Percentiles rank a stretch among this genome's conserved stretches.
These are phyloP conservation scores for Torrubiella hemipterigena DNA, from an alignment of 2,329 filamentous ascomycete genomes.

Conservation along the genomic window DNA sequence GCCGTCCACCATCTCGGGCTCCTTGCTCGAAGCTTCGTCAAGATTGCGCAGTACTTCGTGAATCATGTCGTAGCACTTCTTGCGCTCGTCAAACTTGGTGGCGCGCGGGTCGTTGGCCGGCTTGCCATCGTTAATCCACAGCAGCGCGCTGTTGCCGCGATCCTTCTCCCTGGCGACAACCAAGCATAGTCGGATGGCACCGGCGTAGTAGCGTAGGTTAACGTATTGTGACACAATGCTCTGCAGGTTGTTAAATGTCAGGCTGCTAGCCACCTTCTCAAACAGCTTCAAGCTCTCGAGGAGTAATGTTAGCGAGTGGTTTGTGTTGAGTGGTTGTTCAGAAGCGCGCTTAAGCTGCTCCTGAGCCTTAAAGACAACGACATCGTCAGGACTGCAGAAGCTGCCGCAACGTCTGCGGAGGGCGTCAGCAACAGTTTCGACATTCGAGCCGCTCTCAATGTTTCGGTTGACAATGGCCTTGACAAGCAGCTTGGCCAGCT, in stretches of 20 bases:
- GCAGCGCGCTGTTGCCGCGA: slow-evolving; percentile 71
- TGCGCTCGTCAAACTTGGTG: slow-evolving; percentile 56
- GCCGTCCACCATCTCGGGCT: slow-evolving; percentile 68
- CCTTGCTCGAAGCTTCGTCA: slow-evolving; percentile 55
- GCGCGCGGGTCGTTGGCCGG: slow-evolving; percentile 59
- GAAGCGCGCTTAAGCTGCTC: slow-evolving; percentile 84
- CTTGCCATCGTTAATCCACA: slow-evolving; percentile 78
- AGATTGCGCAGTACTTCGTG: slow-evolving; percentile 70
- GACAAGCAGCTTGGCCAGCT: slow-evolving; percentile 85
- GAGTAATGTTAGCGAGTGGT: slow-evolving; percentile 64
- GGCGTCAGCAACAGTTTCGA: slow-evolving; percentile 95
- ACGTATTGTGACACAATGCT: slow-evolving; percentile 71
- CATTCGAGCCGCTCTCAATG: slow-evolving; percentile 91
- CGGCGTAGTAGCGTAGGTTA: slow-evolving; percentile 77
- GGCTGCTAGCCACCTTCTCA: slow-evolving; percentile 71
- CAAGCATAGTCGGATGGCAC: slow-evolving; percentile 79
- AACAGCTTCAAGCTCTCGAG: slow-evolving; percentile 86
- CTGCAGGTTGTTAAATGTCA: slow-evolving; percentile 71
- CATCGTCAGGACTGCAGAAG: slow-evolving; percentile 95
- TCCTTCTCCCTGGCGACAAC: slow-evolving; percentile 76
- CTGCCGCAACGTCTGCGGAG: slow-evolving; percentile 83
- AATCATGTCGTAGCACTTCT: slow-evolving; percentile 75
- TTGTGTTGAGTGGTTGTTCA: slow-evolving; percentile 64
- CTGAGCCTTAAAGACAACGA: slow-evolving; percentile 96
- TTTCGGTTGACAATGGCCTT: slow-evolving; percentile 98